Conservation (phyloP, 208 protist species). For the Borovskyia barvae region DNA sequence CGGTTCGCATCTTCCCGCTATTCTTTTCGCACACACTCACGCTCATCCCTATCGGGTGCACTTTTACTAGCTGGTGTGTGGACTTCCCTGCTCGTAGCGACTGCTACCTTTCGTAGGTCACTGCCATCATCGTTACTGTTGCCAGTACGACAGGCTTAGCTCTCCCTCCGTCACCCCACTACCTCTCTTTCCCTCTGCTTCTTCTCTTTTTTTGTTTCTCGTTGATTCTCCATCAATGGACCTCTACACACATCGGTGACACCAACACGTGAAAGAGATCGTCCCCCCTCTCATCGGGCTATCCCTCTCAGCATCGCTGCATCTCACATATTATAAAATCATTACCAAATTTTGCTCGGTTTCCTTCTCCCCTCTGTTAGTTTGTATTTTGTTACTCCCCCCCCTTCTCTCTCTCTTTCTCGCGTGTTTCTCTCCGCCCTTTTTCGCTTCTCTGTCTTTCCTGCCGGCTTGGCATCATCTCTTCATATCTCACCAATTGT, state of each 20-base stretch:
- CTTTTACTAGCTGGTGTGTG: too few species aligned
- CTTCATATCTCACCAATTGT: too few species aligned
- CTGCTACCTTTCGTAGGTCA: not conserved
- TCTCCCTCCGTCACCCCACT: not conserved
- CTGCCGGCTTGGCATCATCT: not conserved
- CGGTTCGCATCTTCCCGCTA: not conserved
- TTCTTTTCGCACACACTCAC: too few species aligned
- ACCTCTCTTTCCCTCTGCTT: slow-evolving; percentile 8
- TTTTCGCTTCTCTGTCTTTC: not conserved
- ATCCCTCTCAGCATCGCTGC: too few species aligned
- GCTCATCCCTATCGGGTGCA: too few species aligned
- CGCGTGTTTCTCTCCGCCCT: not conserved
- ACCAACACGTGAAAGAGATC: too few species aligned
- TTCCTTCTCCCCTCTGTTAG: not conserved
- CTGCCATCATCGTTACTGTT: not conserved
- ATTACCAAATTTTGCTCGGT: not conserved
- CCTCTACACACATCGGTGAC: too few species aligned
- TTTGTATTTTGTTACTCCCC: not conserved
- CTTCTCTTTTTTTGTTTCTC: not conserved
- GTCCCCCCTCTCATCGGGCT: too few species aligned
- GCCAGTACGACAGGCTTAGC: not conserved
- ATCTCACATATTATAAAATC: too few species aligned
- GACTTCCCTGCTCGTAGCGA: not conserved
- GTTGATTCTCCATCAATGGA: too few species aligned
- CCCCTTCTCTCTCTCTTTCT: slow-evolving; percentile 4